These are phyloP conservation scores for Allium sativum DNA, from an alignment of 106 monocot species.

Conservation along the genomic window DNA sequence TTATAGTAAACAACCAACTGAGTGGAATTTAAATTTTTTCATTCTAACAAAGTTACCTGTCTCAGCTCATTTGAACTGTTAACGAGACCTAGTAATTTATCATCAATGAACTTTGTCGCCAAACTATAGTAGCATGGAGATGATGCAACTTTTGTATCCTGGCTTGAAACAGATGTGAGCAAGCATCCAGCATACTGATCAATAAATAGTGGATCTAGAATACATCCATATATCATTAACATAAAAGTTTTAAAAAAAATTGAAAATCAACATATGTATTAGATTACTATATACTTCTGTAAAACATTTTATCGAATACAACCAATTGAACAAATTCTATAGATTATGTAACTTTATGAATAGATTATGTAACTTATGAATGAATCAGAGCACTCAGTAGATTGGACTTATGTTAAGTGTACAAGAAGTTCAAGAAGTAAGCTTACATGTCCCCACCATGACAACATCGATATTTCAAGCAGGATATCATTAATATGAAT, in stretches of 20 bases:
- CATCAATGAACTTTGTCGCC: constrained; percentile 78
- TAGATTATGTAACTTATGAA: too few relatives aligned
- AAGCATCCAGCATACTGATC: constrained; percentile 82
- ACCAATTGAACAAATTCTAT: too few relatives aligned
- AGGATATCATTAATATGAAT: too few relatives aligned
- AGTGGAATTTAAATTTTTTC: neutral
- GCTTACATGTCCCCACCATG: too few relatives aligned
- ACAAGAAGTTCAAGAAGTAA: too few relatives aligned
- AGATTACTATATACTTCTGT: too few relatives aligned
- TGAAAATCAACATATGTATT: neutral
- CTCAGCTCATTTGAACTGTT: constrained; percentile 43
- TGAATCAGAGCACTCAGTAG: too few relatives aligned
- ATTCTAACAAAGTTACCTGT: constrained; percentile 45
- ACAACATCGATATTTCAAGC: too few relatives aligned
- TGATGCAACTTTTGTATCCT: neutral
- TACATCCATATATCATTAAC: neutral
- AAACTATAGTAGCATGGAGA: constrained; percentile 31
- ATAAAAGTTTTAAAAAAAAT: neutral
- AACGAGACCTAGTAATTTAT: constrained; percentile 36
- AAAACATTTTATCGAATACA: too few relatives aligned
- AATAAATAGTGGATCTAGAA: constrained; percentile 77
- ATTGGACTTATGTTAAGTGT: too few relatives aligned
- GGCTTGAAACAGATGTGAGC: constrained; percentile 17
- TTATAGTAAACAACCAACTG: neutral
- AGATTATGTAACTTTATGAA: too few relatives aligned